Base-by-base conservation (phyloP, 495 filamentous ascomycete species). In the Poronia punctata region DNA sequence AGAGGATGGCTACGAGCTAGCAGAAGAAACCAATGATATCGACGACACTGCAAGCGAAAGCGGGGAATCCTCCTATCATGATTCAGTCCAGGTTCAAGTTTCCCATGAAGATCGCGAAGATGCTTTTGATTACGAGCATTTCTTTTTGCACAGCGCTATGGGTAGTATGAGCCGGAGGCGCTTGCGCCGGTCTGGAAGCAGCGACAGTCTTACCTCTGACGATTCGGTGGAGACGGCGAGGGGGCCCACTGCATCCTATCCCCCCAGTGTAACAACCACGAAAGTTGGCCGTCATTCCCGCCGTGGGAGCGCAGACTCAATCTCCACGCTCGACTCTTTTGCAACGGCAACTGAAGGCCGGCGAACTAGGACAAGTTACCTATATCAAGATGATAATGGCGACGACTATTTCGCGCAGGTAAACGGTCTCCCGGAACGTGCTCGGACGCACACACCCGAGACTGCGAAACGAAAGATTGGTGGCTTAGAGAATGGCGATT, bases 61-160 rank as follows among this genome's bases (percentile, higher is more conserved):
- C 50, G 72, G 64, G 11, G 73, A 70, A 14, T 72, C 75, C n/a
- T 48, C 68, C 8, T 78, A 79, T 51, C 70, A 78, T 52, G 79
- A 83, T 42, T 59, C 71, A 3, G 46, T 70, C 18, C 64, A 71
- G 38, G 62, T 63, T 25, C 66, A 62, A 22, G 54, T 77, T 9
- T 76, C 72, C 4, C 92, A 98, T 53, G 92, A 98, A 65, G 90
- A 97, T 59, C 85, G 92, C 11, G 83, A 89, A 49, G 92, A 98
- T 57, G 92, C 92, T 5, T 98, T 98, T 59, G 92, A 95, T 57
- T 98, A 98, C 48, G 86, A 97, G 54, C 78, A 93, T 52, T 93
- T 95, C 62, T 95, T 95, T 61, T 72, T 96, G 8, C 88, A 94
- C 55, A 88, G 83, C 52, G 85, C 86, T 11, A 76, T 94, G 72